Evolutionary conservation across 1,284 basidiomycete genomes (phyloP).

Genomic region (Nidula niveotomentosa): DNA sequence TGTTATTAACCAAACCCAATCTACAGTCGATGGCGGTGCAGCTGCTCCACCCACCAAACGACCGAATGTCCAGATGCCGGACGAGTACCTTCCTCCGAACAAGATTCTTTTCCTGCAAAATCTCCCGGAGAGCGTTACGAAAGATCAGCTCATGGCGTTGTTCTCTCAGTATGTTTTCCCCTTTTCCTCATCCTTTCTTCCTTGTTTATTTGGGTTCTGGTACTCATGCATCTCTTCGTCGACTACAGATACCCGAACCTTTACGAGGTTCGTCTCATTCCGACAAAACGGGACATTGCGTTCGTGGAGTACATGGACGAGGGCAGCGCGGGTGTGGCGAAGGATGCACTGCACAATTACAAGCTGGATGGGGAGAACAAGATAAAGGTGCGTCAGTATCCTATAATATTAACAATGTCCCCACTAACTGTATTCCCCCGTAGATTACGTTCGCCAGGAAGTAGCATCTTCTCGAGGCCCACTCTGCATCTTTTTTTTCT

Average conservation of each 20-base stretch:
- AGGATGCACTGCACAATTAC: slow-evolving; percentile 95
- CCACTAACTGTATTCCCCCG: slow-evolving; percentile 2
- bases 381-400: slow-evolving; percentile 73
- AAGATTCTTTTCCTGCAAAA: slow-evolving; percentile 99
- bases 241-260: slow-evolving; percentile 80
- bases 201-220: neutral
- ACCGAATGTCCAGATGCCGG: slow-evolving; percentile 92
- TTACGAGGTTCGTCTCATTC: slow-evolving; percentile 95
- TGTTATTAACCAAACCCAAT: slow-evolving; percentile 6
- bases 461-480: slow-evolving; percentile 11
- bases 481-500: no score
- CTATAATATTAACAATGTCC: neutral
- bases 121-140: slow-evolving; percentile 86
- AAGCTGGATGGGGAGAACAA: slow-evolving; percentile 95
- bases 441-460: slow-evolving; percentile 44
- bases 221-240: no score
- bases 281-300: slow-evolving; percentile 93
- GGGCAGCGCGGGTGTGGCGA: slow-evolving; percentile 83
- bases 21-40: slow-evolving; percentile 69
- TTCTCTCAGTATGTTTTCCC: slow-evolving; percentile 76
- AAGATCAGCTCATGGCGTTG: slow-evolving; percentile 85
- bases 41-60: slow-evolving; percentile 68
- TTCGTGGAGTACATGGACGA: slow-evolving; percentile 97
- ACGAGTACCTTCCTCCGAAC: slow-evolving; percentile 99
- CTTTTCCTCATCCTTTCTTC: slow-evolving; percentile 6